phyloP scores from a whole-genome alignment of 495 filamentous ascomycete species.

The Penicillium alfredii region DNA sequence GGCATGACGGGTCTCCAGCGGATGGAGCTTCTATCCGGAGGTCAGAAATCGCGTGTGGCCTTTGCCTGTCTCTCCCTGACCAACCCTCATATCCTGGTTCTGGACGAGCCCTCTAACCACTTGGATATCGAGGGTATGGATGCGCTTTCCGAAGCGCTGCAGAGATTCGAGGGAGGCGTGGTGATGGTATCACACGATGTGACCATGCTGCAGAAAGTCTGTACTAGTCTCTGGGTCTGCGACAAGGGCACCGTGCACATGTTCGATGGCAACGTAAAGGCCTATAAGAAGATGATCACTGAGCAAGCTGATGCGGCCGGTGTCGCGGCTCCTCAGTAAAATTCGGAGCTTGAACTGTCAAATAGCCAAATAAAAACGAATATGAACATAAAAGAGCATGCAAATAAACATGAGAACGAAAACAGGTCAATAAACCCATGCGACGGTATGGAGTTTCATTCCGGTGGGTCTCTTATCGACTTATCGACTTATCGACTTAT shows the following conservation, averaged over 20 bases:
- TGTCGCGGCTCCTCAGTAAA: constrained; percentile 51
- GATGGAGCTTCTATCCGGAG: constrained; percentile 90
- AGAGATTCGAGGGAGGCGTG: constrained; percentile 86
- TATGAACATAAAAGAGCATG: background rate
- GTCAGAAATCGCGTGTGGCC: constrained; percentile 96
- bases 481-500: constrained; percentile 17
- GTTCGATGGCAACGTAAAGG: constrained; percentile 90
- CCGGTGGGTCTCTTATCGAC: background rate
- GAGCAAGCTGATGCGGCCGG: constrained; percentile 84
- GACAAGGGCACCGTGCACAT: constrained; percentile 93
- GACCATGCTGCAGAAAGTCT: constrained; percentile 96
- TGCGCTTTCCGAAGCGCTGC: constrained; percentile 75
- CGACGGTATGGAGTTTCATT: too few species aligned
- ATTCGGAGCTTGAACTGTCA: too few species aligned
- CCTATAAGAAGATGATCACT: constrained; percentile 94
- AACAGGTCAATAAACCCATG: too few species aligned
- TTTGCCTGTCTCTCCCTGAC: constrained; percentile 89
- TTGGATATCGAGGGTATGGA: constrained; percentile 99
- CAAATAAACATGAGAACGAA: too few species aligned
- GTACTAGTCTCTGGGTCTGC: constrained; percentile 92
- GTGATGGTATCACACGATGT: constrained; percentile 99
- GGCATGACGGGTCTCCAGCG: constrained; percentile 95
- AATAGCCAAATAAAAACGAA: too few species aligned
- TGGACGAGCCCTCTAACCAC: constrained; percentile 98
- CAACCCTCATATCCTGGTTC: constrained; percentile 94